These are phyloP conservation scores for Beauveria sp. DNA, from an alignment of 2,329 filamentous ascomycete genomes.

Conservation along the genomic window DNA sequence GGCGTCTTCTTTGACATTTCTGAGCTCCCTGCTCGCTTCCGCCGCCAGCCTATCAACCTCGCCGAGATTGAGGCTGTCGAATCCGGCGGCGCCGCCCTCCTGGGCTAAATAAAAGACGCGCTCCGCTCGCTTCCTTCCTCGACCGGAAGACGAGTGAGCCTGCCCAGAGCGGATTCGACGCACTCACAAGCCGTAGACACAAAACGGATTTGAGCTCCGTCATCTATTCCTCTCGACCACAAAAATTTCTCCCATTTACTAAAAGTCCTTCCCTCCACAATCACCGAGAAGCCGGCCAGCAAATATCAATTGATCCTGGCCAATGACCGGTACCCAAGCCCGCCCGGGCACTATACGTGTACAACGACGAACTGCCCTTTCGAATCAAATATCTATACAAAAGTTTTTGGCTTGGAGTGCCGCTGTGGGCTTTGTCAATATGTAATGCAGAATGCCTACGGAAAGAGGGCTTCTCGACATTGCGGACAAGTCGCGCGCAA, in stretches of 20 bases:
- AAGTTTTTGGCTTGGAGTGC: conserved; percentile 10
- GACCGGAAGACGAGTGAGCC: neutral
- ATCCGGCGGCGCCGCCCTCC: conserved; percentile 70
- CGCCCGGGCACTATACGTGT: neutral
- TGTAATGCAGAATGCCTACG: conserved; percentile 9
- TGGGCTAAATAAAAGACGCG: conserved; percentile 30
- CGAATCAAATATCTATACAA: conserved; percentile 2
- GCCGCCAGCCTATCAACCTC: conserved; percentile 61
- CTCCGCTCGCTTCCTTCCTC: neutral
- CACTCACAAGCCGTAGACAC: neutral
- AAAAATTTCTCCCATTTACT: neutral
- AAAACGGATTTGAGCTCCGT: neutral
- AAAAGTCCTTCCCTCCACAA: neutral
- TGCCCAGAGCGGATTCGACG: neutral
- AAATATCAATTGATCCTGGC: neutral
- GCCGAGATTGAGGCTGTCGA: conserved; percentile 94
- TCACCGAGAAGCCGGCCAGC: neutral
- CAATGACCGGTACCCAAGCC: neutral
- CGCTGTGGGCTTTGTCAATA: conserved; percentile 9
- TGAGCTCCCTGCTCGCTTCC: conserved; percentile 80
- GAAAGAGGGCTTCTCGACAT: conserved; percentile 11
- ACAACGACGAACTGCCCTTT: conserved; percentile 1
- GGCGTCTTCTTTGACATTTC: conserved; percentile 83
- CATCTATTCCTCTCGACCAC: neutral
- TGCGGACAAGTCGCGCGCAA: conserved; percentile 10